Conservation (phyloP, 1,284 basidiomycete genomes). For the Polyporus tsugae region DNA sequence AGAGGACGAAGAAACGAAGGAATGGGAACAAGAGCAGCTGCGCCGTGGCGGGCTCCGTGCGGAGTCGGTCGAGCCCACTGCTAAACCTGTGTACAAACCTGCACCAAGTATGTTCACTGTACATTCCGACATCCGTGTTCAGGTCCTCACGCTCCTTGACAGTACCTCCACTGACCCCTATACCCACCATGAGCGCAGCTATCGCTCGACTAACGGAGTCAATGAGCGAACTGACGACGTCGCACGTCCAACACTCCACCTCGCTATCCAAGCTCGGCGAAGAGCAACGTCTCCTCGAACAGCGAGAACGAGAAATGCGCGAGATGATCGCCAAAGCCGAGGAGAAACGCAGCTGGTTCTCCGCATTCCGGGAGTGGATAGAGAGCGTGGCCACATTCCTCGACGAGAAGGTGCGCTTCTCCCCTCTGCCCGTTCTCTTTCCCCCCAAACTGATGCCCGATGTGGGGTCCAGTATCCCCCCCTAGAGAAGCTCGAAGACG, state of each 20-base stretch:
- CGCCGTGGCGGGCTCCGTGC: slow-evolving; percentile 72
- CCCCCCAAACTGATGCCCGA: slow-evolving; percentile 6
- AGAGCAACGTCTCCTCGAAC: slow-evolving; percentile 77
- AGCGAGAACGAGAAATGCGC: slow-evolving; percentile 82
- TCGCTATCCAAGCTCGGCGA: slow-evolving; percentile 67
- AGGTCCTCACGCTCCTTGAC: slow-evolving; percentile 27
- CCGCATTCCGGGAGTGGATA: slow-evolving; percentile 85
- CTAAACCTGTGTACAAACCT: slow-evolving; percentile 73
- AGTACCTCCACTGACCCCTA: slow-evolving; percentile 69
- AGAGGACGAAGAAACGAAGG: slow-evolving; percentile 87
- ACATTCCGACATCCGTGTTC: slow-evolving; percentile 4
- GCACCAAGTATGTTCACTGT: slow-evolving; percentile 68
- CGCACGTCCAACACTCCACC: slow-evolving; percentile 72
- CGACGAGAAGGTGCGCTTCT: slow-evolving; percentile 82
- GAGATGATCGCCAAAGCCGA: slow-evolving; percentile 83
- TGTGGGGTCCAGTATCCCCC: slow-evolving; percentile 70
- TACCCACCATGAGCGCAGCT: slow-evolving; percentile 66
- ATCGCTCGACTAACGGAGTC: slow-evolving; percentile 68
- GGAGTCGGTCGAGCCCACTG: slow-evolving; percentile 42
- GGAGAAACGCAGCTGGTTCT: slow-evolving; percentile 88
- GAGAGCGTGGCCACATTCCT: slow-evolving; percentile 90
- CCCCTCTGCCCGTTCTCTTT: not conserved
- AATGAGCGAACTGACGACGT: slow-evolving; percentile 72
- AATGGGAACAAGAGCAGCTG: slow-evolving; percentile 93
- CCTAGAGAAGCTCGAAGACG: slow-evolving; percentile 87